Conservation (phyloP, 2,329 filamentous ascomycete species). For the Zasmidium angulare region DNA sequence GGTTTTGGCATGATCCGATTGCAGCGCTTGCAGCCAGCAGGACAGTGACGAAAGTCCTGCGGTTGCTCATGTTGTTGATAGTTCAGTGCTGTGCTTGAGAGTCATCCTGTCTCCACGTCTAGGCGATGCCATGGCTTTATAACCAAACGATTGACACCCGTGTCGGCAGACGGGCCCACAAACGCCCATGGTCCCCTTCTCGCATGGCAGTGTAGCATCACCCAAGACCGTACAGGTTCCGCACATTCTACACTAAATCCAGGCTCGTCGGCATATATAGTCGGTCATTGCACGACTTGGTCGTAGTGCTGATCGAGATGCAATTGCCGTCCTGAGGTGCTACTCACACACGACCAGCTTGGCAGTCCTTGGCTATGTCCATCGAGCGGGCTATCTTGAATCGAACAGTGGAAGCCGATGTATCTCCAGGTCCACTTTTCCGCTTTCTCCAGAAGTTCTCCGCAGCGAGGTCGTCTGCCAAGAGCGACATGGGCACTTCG, state of each 20-base stretch:
- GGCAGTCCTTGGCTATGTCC: background rate
- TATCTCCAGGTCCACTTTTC: background rate
- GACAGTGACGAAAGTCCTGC: constrained; percentile 77
- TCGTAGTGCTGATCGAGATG: background rate
- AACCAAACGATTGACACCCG: background rate
- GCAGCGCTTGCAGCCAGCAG: constrained; percentile 47
- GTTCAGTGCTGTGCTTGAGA: background rate
- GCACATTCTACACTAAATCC: background rate
- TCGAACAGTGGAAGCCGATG: background rate
- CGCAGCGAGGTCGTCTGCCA: background rate
- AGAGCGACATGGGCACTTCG: background rate
- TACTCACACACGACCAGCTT: background rate
- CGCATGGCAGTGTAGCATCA: background rate
- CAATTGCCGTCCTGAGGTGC: background rate
- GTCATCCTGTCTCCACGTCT: background rate
- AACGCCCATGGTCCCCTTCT: background rate
- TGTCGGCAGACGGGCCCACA: background rate
- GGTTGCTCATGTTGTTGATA: constrained; percentile 68
- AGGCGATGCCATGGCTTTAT: background rate
- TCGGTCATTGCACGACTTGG: background rate
- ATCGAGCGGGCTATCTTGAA: background rate
- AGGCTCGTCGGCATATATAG: background rate
- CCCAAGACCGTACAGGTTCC: background rate
- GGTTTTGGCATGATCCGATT: background rate
- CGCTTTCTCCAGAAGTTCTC: background rate